phyloP scores from a whole-genome alignment of 805 yeast species.

The Kregervanrija delftensis region DNA sequence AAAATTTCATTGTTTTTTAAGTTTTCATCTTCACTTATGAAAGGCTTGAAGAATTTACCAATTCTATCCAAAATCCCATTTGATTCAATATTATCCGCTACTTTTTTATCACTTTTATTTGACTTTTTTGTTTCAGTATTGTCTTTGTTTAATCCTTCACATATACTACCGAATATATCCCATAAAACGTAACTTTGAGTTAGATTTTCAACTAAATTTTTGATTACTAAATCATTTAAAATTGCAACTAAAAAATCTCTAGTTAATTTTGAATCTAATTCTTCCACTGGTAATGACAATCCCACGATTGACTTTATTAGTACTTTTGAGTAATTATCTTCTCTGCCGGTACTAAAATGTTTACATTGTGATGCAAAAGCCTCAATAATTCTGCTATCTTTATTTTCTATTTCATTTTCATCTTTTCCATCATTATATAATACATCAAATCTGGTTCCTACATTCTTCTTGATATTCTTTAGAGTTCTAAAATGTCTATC shows the following conservation, averaged over 20 bases:
- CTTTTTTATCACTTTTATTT: no score
- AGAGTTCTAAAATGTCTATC: constrained; percentile 21
- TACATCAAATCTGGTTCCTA: constrained; percentile 12
- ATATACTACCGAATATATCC: constrained; percentile 30
- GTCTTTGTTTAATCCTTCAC: constrained; percentile 3
- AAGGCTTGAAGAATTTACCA: no score
- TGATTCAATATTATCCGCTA: no score
- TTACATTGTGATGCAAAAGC: no score
- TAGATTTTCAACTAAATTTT: constrained; percentile 35
- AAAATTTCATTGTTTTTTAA: constrained; percentile 1
- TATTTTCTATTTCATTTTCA: not conserved
- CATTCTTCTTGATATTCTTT: constrained; percentile 3
- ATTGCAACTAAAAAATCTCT: constrained; percentile 32
- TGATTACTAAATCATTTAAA: constrained; percentile 35
- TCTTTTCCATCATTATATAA: not conserved
- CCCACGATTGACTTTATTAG: constrained; percentile 30
- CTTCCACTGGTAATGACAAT: constrained; percentile 35
- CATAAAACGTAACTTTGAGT: constrained; percentile 48
- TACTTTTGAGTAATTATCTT: constrained; percentile 29
- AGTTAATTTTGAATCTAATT: constrained; percentile 32
- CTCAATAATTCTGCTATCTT: not conserved
- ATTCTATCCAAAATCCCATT: no score
- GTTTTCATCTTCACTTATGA: no score
- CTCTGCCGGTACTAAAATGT: constrained; percentile 5
- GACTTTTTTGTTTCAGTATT: no score